These are phyloP conservation scores for Collybiopsis luxurians DNA, from an alignment of 768 basidiomycete genomes.

Conservation along the genomic window DNA sequence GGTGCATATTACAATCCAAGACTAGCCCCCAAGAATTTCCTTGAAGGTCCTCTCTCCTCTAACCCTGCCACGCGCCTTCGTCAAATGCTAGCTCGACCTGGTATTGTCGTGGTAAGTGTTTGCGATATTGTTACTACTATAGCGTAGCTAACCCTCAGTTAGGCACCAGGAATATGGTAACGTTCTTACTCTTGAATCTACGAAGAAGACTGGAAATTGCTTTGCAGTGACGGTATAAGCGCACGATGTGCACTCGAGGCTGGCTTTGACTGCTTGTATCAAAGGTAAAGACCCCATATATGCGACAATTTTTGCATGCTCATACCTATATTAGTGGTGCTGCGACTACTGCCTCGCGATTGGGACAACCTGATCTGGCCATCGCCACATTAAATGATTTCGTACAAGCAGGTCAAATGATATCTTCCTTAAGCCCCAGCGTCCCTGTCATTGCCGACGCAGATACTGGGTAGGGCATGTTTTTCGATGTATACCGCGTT, in stretches of 20 bases:
- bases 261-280: constrained; percentile 75
- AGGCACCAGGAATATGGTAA: constrained; percentile 66
- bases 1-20: constrained; percentile 68
- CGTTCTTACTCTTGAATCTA: too few species aligned
- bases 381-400: constrained; percentile 80
- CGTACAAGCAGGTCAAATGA: constrained; percentile 70
- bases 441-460: constrained; percentile 78
- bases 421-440: constrained; percentile 60
- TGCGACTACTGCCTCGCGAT: constrained; percentile 75
- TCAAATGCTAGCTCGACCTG: constrained; percentile 67
- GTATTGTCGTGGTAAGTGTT: constrained; percentile 59
- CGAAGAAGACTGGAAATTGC: too few species aligned
- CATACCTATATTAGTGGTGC: constrained; percentile 47
- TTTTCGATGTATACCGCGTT: background rate
- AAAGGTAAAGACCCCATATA: constrained; percentile 42
- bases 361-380: constrained; percentile 77
- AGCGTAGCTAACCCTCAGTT: constrained; percentile 33
- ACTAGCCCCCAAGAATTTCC: constrained; percentile 64
- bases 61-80: constrained; percentile 73
- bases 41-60: constrained; percentile 64
- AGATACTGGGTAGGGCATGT: constrained; percentile 61
- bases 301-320: background rate
- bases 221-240: constrained; percentile 59
- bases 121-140: too few species aligned
- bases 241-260: constrained; percentile 79